These are phyloP conservation scores for Dimocarpus longan DNA, from an alignment of 345 rosid species.

Conservation along the genomic window DNA sequence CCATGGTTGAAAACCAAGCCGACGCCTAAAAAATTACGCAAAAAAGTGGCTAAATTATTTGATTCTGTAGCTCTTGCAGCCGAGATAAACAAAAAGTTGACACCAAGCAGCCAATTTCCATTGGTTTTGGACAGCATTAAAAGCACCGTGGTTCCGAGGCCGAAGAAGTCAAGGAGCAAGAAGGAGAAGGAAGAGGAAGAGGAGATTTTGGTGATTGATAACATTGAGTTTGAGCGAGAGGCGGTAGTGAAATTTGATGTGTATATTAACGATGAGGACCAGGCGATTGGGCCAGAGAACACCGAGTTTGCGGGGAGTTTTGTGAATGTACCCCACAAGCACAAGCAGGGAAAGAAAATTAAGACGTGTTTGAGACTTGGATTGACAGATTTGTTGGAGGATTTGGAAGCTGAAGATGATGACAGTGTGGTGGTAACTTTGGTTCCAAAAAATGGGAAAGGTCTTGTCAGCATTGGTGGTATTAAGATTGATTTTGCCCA, in stretches of 20 bases:
- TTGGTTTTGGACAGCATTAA: conserved; percentile 33
- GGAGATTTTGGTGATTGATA: conserved; percentile 50
- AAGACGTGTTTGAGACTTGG: conserved; percentile 45
- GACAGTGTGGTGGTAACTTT: conserved; percentile 51
- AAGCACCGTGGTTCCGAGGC: conserved; percentile 40
- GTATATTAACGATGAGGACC: conserved; percentile 53
- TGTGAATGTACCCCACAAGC: conserved; percentile 54
- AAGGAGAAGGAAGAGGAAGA: conserved; percentile 61
- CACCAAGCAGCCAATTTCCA: conserved; percentile 34
- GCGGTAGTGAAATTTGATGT: conserved; percentile 51
- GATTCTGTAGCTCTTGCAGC: conserved; percentile 39
- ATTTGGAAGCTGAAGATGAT: conserved; percentile 52
- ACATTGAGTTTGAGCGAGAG: conserved; percentile 44
- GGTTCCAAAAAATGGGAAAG: conserved; percentile 43
- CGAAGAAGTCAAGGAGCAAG: conserved; percentile 50
- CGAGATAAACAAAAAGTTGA: conserved; percentile 9
- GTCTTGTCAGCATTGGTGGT: conserved; percentile 36
- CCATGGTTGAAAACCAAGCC: conserved; percentile 60
- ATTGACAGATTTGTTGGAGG: conserved; percentile 54
- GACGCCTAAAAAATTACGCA: conserved; percentile 37
- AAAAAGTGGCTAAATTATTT: conserved; percentile 20
- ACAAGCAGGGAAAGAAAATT: conserved; percentile 43
- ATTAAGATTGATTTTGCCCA: conserved; percentile 40
- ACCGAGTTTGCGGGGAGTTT: conserved; percentile 65
- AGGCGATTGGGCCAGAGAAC: conserved; percentile 33